These are phyloP conservation scores for Phytophthora pinifolia DNA, from an alignment of 352 stramenopile species.

Conservation along the genomic window DNA sequence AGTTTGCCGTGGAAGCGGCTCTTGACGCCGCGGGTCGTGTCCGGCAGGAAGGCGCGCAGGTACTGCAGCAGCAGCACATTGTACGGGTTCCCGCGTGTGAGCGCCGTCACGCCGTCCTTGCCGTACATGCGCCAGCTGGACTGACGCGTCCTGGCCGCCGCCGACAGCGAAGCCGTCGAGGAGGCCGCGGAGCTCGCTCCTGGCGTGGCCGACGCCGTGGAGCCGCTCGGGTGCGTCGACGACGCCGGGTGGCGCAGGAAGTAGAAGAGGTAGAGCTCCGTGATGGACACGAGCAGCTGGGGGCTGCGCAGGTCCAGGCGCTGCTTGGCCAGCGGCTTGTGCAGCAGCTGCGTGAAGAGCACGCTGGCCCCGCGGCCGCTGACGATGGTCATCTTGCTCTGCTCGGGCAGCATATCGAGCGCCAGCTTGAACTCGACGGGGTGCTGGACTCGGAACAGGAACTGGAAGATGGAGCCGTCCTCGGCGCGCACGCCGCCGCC, in stretches of 20 bases:
- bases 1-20: constrained; percentile 82
- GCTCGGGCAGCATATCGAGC: constrained; percentile 75
- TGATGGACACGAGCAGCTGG: constrained; percentile 82
- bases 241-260: constrained; percentile 78
- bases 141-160: constrained; percentile 53
- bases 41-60: constrained; percentile 73
- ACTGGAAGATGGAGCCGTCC: constrained; percentile 76
- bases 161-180: constrained; percentile 52
- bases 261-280: constrained; percentile 85
- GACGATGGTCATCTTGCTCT: constrained; percentile 80
- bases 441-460: constrained; percentile 75
- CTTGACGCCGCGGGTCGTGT: constrained; percentile 55
- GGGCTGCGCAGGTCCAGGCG: constrained; percentile 71
- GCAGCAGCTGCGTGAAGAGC: constrained; percentile 82
- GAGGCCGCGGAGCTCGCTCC: constrained; percentile 41
- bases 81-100: constrained; percentile 80
- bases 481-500: constrained; percentile 62
- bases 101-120: constrained; percentile 56
- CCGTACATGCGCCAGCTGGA: constrained; percentile 75
- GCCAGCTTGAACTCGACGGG: constrained; percentile 83
- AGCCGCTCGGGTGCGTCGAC: constrained; percentile 62
- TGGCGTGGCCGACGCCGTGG: constrained; percentile 13
- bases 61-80: constrained; percentile 86
- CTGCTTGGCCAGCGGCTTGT: constrained; percentile 82
- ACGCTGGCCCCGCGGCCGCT: constrained; percentile 62